Base-by-base conservation (phyloP, 1,284 basidiomycete genomes). In the Pyrrhoderma lamaoense region DNA sequence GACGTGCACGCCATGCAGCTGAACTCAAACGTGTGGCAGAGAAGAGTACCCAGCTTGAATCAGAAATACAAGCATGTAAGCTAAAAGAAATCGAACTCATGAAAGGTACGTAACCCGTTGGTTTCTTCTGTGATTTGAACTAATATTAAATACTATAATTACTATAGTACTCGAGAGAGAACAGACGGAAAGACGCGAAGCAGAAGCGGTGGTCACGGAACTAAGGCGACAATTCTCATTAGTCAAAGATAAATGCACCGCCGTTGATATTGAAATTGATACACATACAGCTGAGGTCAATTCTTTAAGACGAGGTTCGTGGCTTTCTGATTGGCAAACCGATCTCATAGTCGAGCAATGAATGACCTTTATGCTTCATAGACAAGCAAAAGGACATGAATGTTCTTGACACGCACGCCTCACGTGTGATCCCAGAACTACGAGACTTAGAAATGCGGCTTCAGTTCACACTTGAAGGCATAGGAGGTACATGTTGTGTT, bases 71-170 rank as follows among this genome's bases (percentile, higher is more conserved):
- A 53, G 70, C 79, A 42, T 87, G 82, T 64, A 87, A 87, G 59
- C 59, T 84, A 25, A 75, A 72, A 59, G 86, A 89, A 65, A 82
- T 89, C 40, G 82, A 86, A 49, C 69, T 89, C 34, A 72, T 85
- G 23, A 73, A 77, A 51, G 75, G 85, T 86, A 61, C 18, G 49
- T 47, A 21, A 16, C 22, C 8, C 11, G 31, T 19, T 8, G 13
- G 19, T 21, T 44, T 34, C 34, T 2, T 31, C 18, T 27, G 5
- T 18, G 13, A 23, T 40, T 14, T 19, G 21, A 9, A 23, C 11
- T 16, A 22, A n/a, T 22, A 49, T 22, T 36, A 45, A 11, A 49
- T 13, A 42, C 48, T 27, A 19, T 9, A 21, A 13, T 9, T 42
- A 19, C 40, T 5, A 39, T 60, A 87, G 86, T 77, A 11, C 65